Evolutionary conservation across 2,329 filamentous ascomycete species (phyloP).

Genomic region (Aspergillus sp.): DNA sequence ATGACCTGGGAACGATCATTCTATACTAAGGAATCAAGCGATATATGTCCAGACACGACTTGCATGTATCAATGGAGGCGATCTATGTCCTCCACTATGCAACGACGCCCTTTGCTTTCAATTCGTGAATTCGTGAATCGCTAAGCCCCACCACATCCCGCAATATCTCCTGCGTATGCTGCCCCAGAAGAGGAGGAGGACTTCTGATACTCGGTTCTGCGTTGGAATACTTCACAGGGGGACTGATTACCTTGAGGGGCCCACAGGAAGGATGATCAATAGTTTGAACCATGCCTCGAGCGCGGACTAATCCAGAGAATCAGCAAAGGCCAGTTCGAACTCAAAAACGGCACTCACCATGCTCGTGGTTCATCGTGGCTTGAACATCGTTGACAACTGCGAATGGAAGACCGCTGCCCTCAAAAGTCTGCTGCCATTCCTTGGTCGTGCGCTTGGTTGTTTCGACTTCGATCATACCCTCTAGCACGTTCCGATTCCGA

Average conservation of each 20-base stretch:
- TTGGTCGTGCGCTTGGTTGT: slow-evolving; percentile 75
- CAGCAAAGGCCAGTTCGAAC: neutral
- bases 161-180: slow-evolving; percentile 2
- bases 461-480: slow-evolving; percentile 72
- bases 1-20: too few relatives aligned
- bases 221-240: neutral
- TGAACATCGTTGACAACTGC: slow-evolving; percentile 93
- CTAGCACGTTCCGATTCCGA: slow-evolving; percentile 69
- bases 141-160: neutral
- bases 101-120: slow-evolving; percentile 1
- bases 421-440: slow-evolving; percentile 82
- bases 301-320: slow-evolving; percentile 50
- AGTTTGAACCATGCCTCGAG: slow-evolving; percentile 85
- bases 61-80: neutral
- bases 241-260: slow-evolving; percentile 75
- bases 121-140: neutral
- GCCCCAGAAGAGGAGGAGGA: slow-evolving; percentile 1
- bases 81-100: neutral
- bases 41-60: too few relatives aligned
- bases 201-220: slow-evolving; percentile 3
- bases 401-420: slow-evolving; percentile 88
- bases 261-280: slow-evolving; percentile 82
- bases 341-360: slow-evolving; percentile 56
- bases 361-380: slow-evolving; percentile 75
- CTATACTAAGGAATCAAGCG: too few relatives aligned